phyloP scores from a whole-genome alignment of 257 asterid genomes.

The Salvia rosmarinus region DNA sequence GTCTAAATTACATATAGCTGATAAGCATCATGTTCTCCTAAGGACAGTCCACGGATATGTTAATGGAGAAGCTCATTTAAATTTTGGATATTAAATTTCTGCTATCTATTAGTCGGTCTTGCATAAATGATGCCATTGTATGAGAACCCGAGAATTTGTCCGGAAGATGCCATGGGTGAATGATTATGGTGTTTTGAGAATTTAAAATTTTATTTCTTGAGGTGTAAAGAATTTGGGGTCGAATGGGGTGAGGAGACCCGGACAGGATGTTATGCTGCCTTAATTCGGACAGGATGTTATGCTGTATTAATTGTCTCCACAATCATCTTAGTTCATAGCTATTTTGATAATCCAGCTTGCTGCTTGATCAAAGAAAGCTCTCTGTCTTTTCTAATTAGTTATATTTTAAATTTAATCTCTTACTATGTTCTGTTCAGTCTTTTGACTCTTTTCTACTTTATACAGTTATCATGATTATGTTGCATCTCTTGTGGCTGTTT shows the following conservation, averaged over 20 bases:
- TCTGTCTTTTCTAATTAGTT: not conserved
- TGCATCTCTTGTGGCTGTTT: constrained; percentile 25
- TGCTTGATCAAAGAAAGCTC: not conserved
- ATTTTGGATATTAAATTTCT: not conserved
- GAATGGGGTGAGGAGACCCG: not conserved
- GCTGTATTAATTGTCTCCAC: not conserved
- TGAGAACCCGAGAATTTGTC: not conserved
- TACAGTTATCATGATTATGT: not conserved
- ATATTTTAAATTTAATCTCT: not conserved
- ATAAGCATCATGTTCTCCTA: constrained; percentile 20
- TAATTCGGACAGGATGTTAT: no score
- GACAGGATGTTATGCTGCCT: not conserved
- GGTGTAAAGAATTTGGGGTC: not conserved
- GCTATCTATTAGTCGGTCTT: constrained; percentile 1
- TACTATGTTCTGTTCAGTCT: not conserved
- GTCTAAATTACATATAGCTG: constrained; percentile 16
- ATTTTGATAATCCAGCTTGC: constrained; percentile 18
- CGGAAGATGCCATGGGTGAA: not conserved
- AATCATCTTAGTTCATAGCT: not conserved
- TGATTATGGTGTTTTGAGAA: constrained; percentile 8
- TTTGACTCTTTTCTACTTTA: not conserved
- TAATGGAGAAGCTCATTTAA: not conserved
- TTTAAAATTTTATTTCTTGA: not conserved
- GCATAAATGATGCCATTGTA: not conserved
- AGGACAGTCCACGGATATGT: constrained; percentile 17